Conservation (phyloP, 345 rosid genomes). For the Populus davidiana region DNA sequence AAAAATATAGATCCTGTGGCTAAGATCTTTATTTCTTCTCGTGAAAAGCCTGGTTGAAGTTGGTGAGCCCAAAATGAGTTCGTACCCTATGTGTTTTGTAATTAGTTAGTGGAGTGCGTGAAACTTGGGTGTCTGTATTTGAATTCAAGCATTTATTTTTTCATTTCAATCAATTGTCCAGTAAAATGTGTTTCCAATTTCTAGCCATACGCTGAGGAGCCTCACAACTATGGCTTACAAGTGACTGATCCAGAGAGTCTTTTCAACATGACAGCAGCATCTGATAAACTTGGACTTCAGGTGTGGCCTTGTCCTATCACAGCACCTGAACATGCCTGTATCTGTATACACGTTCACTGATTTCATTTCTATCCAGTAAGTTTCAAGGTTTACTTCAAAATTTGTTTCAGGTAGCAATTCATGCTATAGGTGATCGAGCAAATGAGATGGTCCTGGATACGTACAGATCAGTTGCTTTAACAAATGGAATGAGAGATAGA, state of each 20-base stretch:
- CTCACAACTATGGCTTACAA: slow-evolving; percentile 64
- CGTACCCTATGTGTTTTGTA: too few species aligned
- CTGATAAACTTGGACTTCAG: slow-evolving; percentile 82
- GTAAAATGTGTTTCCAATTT: slow-evolving; percentile 10
- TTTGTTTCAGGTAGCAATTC: slow-evolving; percentile 72
- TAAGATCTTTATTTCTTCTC: too few species aligned
- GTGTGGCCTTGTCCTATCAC: slow-evolving; percentile 28
- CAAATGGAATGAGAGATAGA: slow-evolving; percentile 70
- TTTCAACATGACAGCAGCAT: slow-evolving; percentile 61
- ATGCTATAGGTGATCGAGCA: slow-evolving; percentile 93
- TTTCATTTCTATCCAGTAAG: not conserved
- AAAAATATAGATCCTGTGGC: too few species aligned
- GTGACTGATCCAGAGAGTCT: slow-evolving; percentile 54
- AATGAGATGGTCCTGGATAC: slow-evolving; percentile 70
- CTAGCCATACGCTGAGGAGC: slow-evolving; percentile 73
- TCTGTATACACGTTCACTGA: not conserved
- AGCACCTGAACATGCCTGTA: not conserved
- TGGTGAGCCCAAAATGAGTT: too few species aligned
- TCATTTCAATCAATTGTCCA: not conserved
- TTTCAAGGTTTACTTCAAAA: not conserved
- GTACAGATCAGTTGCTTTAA: slow-evolving; percentile 51
- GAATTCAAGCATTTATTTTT: not conserved
- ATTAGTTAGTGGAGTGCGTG: not conserved
- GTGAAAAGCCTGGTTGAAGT: too few species aligned
- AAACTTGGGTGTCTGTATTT: not conserved